These are phyloP conservation scores for Eudorina sp. DNA, from an alignment of 139 green algal species.

Conservation along the genomic window DNA sequence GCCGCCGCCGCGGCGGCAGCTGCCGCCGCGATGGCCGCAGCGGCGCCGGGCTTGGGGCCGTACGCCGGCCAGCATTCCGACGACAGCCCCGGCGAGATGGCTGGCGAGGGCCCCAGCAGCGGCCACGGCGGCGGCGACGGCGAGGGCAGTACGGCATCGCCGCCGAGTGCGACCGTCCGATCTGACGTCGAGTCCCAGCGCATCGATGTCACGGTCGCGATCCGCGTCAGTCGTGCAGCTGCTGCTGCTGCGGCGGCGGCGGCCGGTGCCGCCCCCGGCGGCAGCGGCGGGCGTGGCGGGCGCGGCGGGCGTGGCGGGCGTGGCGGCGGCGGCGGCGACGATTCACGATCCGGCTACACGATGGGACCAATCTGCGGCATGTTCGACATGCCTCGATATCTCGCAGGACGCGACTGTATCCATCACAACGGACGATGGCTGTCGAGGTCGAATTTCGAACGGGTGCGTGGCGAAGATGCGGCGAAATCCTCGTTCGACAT, in stretches of 20 bases:
- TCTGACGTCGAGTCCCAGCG: not conserved
- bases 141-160: not conserved
- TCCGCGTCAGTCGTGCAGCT: not conserved
- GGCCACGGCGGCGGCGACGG: not conserved
- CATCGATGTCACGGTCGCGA: not conserved
- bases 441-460: constrained; percentile 8
- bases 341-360: not conserved
- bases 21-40: not conserved
- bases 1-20: not conserved
- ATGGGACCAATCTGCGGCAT: not conserved
- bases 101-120: not conserved
- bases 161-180: not conserved
- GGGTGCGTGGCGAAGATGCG: too few species aligned
- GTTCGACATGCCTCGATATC: constrained; percentile 1
- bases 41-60: not conserved
- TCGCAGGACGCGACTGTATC: constrained; percentile 6
- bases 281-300: not conserved
- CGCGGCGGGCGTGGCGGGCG: too few species aligned
- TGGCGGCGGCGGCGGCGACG: not conserved
- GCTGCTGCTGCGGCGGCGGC: not conserved
- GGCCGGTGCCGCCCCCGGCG: not conserved
- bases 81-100: too few species aligned
- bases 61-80: not conserved
- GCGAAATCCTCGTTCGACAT: too few species aligned
- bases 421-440: not conserved